These are phyloP conservation scores for Helenozyma rhizophorensis DNA, from an alignment of 805 yeast species.

Conservation along the genomic window DNA sequence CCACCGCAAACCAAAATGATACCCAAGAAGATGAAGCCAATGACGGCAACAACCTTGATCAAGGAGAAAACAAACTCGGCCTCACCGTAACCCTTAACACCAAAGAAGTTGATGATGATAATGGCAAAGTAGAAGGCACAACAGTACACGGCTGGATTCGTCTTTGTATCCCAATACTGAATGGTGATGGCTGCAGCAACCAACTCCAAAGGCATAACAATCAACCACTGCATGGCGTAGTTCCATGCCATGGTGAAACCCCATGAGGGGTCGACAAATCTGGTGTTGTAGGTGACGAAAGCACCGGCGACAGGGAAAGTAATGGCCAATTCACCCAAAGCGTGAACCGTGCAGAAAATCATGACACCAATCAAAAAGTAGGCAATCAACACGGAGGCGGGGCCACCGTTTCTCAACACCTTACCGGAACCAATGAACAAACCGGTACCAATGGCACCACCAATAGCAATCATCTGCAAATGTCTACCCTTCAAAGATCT, in stretches of 20 bases:
- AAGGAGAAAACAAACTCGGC: slow-evolving; percentile 56
- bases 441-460: slow-evolving; percentile 68
- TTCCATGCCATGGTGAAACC: slow-evolving; percentile 29
- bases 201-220: slow-evolving; percentile 33
- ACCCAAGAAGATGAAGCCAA: slow-evolving; percentile 55
- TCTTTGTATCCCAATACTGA: slow-evolving; percentile 44
- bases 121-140: slow-evolving; percentile 51
- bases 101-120: slow-evolving; percentile 51
- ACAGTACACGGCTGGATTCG: slow-evolving; percentile 52
- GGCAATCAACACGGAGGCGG: slow-evolving; percentile 56
- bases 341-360: slow-evolving; percentile 55
- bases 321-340: slow-evolving; percentile 65
- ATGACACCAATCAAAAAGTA: slow-evolving; percentile 54
- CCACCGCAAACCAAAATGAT: slow-evolving; percentile 58
- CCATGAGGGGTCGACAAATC: slow-evolving; percentile 21
- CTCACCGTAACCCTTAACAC: slow-evolving; percentile 67
- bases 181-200: slow-evolving; percentile 35
- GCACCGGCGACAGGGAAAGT: slow-evolving; percentile 33
- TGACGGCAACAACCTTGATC: slow-evolving; percentile 53
- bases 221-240: slow-evolving; percentile 35
- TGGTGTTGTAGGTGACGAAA: slow-evolving; percentile 19
- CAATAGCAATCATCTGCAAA: slow-evolving; percentile 63
- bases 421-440: slow-evolving; percentile 60
- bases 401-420: slow-evolving; percentile 58
- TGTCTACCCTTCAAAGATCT: slow-evolving; percentile 55